Evolutionary conservation across 371 early-diverging fungal genomes (phyloP).

Genomic region (Apophysomyces elegans): DNA sequence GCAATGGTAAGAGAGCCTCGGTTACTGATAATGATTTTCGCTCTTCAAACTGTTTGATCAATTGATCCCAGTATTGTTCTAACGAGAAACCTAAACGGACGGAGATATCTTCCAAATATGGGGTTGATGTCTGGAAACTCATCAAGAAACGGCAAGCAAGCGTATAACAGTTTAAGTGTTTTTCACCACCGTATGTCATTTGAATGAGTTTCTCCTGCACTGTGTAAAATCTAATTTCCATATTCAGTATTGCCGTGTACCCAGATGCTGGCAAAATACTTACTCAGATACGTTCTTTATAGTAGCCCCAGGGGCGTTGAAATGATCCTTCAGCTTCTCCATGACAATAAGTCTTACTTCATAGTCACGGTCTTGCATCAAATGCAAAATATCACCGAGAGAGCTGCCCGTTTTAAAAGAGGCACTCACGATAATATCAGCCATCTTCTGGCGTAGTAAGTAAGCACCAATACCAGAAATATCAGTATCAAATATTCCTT

Average conservation of each 20-base stretch:
- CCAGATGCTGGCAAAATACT: conserved; percentile 15
- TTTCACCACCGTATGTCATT: conserved; percentile 55
- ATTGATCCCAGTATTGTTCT: conserved; percentile 42
- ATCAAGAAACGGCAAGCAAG: conserved; percentile 50
- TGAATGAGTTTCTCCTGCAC: conserved; percentile 48
- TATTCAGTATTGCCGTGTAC: neutral
- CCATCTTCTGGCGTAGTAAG: conserved; percentile 53
- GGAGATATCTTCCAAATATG: conserved; percentile 34
- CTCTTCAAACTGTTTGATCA: conserved; percentile 34
- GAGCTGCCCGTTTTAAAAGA: conserved; percentile 30
- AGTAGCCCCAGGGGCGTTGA: neutral
- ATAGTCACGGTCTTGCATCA: conserved; percentile 52
- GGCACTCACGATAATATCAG: conserved; percentile 37
- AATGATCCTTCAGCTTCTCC: conserved; percentile 37
- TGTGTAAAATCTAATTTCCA: conserved; percentile 19
- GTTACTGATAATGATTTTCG: conserved; percentile 40
- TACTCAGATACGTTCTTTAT: conserved; percentile 11
- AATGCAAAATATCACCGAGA: conserved; percentile 20
- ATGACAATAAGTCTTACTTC: conserved; percentile 64
- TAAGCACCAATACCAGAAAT: conserved; percentile 50
- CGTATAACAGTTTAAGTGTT: conserved; percentile 57
- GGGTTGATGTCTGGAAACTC: conserved; percentile 27
- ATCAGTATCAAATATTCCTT: conserved; percentile 25
- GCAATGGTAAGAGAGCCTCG: conserved; percentile 48
- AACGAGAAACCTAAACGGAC: conserved; percentile 32